Evolutionary conservation across 2,329 filamentous ascomycete genomes (phyloP), one percentile per base, ranked within the genome.

Genomic region (Alternaria ventricosa): DNA sequence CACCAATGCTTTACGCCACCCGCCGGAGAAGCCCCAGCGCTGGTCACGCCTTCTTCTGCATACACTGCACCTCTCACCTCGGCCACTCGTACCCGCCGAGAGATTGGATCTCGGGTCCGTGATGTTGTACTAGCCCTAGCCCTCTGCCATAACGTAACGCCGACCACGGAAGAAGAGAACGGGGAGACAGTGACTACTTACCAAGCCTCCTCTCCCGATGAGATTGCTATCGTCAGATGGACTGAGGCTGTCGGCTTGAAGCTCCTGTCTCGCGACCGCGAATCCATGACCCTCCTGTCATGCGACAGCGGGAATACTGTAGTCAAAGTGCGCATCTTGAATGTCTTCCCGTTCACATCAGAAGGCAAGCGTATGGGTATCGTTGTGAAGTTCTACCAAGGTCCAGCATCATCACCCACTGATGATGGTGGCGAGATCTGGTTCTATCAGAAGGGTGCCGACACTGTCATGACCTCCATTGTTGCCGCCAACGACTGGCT

Each of bases 311-410:
- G 91, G 20, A 87, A 90, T 55, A 83, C 88, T 0, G 91, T 96
- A 4, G 93, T 99, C 25, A 90, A 90, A 23, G 95, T 97, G 25
- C 89, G 90, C 59, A 96, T 99, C 53, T 85, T 98, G 5, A 95
- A 98, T 47, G 89, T 98, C 3, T 99, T 99, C 73, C 96, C 96
- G 0, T 99, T 99, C 78, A 99, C 96, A 0, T 97, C 94, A 0
- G 96, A 98, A 69, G 95, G 95, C 70, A 99, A 99, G 82, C 89
- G 96, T 56, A 99, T 99, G 96, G 96, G 96, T 10, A 95, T 99
- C 63, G 90, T 99, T 64, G 93, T 97, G 20, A 91, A 94, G 70
- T 97, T 98, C 74, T 85, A 90, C 27, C 77, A 76, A 15, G 76
- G 77, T 3, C 65, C 77, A 0, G 63, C 70, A 18, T 67, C 69